Base-by-base conservation (phyloP, 495 filamentous ascomycete species). In the Neurospora sp. region DNA sequence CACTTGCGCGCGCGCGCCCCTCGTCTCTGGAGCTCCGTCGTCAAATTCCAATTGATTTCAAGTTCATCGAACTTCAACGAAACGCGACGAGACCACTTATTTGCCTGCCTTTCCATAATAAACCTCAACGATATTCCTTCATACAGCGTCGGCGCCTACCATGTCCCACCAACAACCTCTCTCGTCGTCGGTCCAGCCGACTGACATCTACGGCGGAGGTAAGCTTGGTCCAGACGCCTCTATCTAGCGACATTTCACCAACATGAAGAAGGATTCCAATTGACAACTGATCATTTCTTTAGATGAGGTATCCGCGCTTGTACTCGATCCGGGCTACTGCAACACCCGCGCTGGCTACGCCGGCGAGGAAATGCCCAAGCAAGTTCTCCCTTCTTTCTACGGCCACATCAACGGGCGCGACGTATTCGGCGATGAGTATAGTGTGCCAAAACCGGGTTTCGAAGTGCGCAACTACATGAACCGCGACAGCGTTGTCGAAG, bases 231-330 rank as follows among this genome's bases (percentile, higher is more conserved):
- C 12, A 61, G 10, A 44, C 69, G 45, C 59, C 68, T 10, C 59
- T 70, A 71, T 77, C 82, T 39, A 80, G 12, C 27, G 53, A 27
- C 41, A 37, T 59, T 42, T 12, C 16, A 8, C 39, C 16, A 27
- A 68, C 8, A 31, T 39, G 17, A 40, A 45, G 17, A 40, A 45
- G 40, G 70, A 5, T 40, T 22, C n/a, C 70, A 68, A 70, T 73
- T 59, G 31, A 70, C 71, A 71, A 79, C 71, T 27, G 31, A 40
- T 71, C 22, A 27, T 48, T 40, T 9, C 7, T 37, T 22, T 68
- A 97, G 96, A 99, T 85, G 96, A 99, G 82, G 94, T 99, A 70
- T 96, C 94, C 17, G 96, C 96, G 37, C 92, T 99, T 78, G 93
- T 99, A 31, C 93, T 99, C 76, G 96, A 99, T 78, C 92, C 96